Evolutionary conservation across 345 rosid species (phyloP).

Genomic region (Lepidium africanum): DNA sequence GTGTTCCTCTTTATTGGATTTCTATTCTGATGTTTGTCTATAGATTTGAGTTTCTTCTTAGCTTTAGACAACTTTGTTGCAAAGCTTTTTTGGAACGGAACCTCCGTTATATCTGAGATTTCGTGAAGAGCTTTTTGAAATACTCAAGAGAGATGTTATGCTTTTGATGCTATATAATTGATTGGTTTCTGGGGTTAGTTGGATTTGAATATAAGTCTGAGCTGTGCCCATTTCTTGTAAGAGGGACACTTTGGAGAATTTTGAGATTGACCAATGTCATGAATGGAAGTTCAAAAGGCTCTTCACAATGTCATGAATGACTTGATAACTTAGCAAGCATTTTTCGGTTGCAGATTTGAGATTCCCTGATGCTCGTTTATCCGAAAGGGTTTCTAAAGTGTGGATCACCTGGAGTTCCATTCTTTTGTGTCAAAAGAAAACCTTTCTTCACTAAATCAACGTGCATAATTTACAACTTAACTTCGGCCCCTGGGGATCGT

Average conservation of each 20-base stretch:
- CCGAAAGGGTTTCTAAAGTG: conserved; percentile 21
- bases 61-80: not conserved
- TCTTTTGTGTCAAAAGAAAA: not conserved
- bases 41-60: not conserved
- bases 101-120: not conserved
- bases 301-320: too few species aligned
- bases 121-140: not conserved
- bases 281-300: too few species aligned
- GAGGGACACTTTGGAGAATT: not conserved
- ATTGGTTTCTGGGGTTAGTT: not conserved
- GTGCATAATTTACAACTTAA: not conserved
- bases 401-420: conserved; percentile 18
- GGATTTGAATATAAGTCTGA: not conserved
- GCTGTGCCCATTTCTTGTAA: not conserved
- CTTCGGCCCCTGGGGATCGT: not conserved
- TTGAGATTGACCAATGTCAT: not conserved
- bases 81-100: not conserved
- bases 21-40: not conserved
- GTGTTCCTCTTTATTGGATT: not conserved
- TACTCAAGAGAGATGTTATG: not conserved
- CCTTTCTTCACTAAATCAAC: not conserved
- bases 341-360: conserved; percentile 13
- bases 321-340: not conserved
- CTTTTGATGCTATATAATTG: not conserved
- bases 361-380: conserved; percentile 21